Base-by-base conservation (phyloP, 805 yeast genomes). In the Scheffersomyces amazonensis region DNA sequence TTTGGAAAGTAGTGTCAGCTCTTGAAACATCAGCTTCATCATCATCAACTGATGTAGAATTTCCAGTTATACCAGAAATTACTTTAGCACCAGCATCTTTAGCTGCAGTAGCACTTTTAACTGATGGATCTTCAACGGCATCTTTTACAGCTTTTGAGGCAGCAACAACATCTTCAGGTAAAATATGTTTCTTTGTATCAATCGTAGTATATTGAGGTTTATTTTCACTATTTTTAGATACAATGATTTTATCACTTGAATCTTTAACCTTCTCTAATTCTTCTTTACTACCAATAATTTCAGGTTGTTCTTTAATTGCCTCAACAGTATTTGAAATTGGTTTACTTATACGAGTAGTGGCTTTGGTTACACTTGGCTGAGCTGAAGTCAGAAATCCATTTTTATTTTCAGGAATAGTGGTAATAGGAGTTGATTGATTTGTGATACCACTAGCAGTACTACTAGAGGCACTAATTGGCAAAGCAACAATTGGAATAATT, bases 141-240 rank as follows among this genome's bases (percentile, higher is more conserved):
- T 16, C 20, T 17, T 34, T 27, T 17, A 34, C 7, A 17, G 20
- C 17, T 16, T 25, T 17, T 4, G 20, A 24, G 5, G 27, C 21
- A 34, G 25, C 37, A 6, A 5, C 29, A 10, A 31, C 18, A 31
- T 24, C 37, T 16, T 35, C 31, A 11, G 51, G 45, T 11, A 39
- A 41, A 35, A 63, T 49, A 42, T 71, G 76, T 24, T 46, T 40
- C 43, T 60, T 60, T 43, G 58, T 50, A 41, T 71, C 76, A 32
- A 71, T 70, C 12, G 71, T 66, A 7, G 60, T 47, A 29, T 38
- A 49, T 24, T 25, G 35, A 20, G 32, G 32, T 11, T 35, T 15
- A 3, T 38, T 37, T 11, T 38, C 37, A 16, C 49, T 50, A 30
- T 40, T 44, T 32, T 45, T 46, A 10, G 46, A 28, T 7, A 29